Conservation (phyloP, 2,329 filamentous ascomycete species). For the Fusarium haematococcum region DNA sequence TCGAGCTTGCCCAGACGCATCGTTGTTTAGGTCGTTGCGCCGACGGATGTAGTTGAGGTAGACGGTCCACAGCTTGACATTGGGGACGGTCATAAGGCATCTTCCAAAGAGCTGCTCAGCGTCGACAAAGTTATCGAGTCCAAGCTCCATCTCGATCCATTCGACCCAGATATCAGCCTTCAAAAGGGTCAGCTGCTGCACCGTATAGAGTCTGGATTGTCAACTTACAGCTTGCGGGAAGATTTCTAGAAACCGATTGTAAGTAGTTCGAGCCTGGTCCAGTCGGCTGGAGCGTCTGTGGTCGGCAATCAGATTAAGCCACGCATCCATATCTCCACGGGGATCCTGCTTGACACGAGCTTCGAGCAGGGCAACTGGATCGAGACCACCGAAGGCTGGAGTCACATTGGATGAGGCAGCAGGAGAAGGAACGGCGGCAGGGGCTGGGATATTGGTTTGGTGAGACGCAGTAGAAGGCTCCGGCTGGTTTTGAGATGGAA, state of each 20-base stretch:
- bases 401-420: slow-evolving; percentile 48
- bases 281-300: slow-evolving; percentile 84
- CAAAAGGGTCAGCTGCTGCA: slow-evolving; percentile 44
- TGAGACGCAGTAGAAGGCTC: slow-evolving; percentile 33
- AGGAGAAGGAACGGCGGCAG: slow-evolving; percentile 28
- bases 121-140: slow-evolving; percentile 82
- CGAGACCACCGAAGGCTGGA: slow-evolving; percentile 61
- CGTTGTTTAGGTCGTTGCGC: slow-evolving; percentile 84
- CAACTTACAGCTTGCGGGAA: slow-evolving; percentile 90
- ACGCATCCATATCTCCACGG: slow-evolving; percentile 91
- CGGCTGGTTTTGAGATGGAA: slow-evolving; percentile 26
- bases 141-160: slow-evolving; percentile 90
- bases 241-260: slow-evolving; percentile 86
- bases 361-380: slow-evolving; percentile 84
- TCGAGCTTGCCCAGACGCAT: slow-evolving; percentile 80
- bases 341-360: slow-evolving; percentile 93
- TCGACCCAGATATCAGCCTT: slow-evolving; percentile 93
- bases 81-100: slow-evolving; percentile 81
- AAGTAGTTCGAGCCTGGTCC: slow-evolving; percentile 82
- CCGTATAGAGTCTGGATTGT: not conserved
- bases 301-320: slow-evolving; percentile 88
- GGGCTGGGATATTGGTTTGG: slow-evolving; percentile 36
- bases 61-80: slow-evolving; percentile 89
- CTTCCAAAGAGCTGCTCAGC: slow-evolving; percentile 87
- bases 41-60: slow-evolving; percentile 97